Evolutionary conservation across 345 rosid genomes (phyloP).

Genomic region (Corchorus capsularis): DNA sequence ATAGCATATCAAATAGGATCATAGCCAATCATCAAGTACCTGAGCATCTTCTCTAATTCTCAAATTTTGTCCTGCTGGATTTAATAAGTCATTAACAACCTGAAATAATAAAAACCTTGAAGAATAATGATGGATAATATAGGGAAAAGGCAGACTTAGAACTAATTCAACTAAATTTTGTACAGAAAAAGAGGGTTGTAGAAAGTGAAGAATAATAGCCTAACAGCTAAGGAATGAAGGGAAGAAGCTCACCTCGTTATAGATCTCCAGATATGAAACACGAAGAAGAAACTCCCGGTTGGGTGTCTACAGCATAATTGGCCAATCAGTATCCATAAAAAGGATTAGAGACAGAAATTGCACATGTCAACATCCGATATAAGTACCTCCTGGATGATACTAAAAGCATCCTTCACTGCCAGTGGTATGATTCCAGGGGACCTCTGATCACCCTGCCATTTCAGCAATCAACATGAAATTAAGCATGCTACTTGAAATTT

Average conservation of each 20-base stretch:
- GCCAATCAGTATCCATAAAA: slow-evolving; percentile 21
- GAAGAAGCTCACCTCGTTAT: slow-evolving; percentile 79
- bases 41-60: slow-evolving; percentile 98
- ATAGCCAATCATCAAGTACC: slow-evolving; percentile 43
- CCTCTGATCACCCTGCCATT: slow-evolving; percentile 98
- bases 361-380: slow-evolving; percentile 33
- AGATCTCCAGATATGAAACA: slow-evolving; percentile 95
- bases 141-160: too few species aligned
- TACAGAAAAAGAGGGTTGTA: slow-evolving; percentile 15
- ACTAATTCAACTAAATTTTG: slow-evolving; percentile 20
- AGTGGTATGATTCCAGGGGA: slow-evolving; percentile 97
- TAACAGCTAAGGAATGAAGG: slow-evolving; percentile 1
- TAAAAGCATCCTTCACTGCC: slow-evolving; percentile 97
- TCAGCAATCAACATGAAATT: slow-evolving; percentile 3
- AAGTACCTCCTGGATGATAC: slow-evolving; percentile 95
- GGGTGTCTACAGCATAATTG: slow-evolving; percentile 64
- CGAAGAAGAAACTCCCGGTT: slow-evolving; percentile 94
- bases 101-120: slow-evolving; percentile 41
- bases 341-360: slow-evolving; percentile 7
- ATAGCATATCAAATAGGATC: too few species aligned
- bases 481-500: background rate
- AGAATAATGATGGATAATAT: too few species aligned
- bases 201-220: slow-evolving; percentile 9
- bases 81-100: slow-evolving; percentile 96
- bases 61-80: slow-evolving; percentile 96